Conservation (phyloP, 345 rosid species). For the Lepidium didymum region DNA sequence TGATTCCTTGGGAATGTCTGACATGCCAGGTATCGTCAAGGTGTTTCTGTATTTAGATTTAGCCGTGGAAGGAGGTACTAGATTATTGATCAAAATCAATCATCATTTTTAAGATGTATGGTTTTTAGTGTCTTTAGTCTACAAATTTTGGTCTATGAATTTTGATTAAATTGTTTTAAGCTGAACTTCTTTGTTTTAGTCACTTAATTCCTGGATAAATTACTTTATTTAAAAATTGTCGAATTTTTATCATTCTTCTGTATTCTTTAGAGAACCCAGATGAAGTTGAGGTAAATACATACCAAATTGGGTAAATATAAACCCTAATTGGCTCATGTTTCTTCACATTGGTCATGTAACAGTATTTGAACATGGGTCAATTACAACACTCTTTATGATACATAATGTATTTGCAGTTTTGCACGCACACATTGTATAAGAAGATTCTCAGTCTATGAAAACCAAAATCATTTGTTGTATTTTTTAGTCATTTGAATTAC, state of each 20-base stretch:
- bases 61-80: slow-evolving; percentile 41
- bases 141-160: neutral
- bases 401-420: neutral
- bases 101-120: neutral
- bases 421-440: neutral
- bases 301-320: neutral
- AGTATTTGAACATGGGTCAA: no score
- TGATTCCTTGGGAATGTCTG: slow-evolving; percentile 53
- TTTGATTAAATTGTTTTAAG: neutral
- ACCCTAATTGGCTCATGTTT: neutral
- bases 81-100: neutral
- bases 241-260: neutral
- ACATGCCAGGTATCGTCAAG: slow-evolving; percentile 34
- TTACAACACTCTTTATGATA: neutral
- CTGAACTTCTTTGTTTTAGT: neutral
- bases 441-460: neutral
- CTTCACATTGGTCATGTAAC: neutral
- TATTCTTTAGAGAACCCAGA: neutral
- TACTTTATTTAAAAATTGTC: neutral
- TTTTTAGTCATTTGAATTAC: slow-evolving; percentile 55
- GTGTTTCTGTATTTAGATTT: slow-evolving; percentile 20
- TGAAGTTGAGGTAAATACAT: neutral
- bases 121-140: neutral
- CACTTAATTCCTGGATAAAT: neutral
- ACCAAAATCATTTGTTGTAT: neutral